Evolutionary conservation across 345 rosid species (phyloP), one percentile per base, ranked within the genome.

Genomic region (Populus deltoides): DNA sequence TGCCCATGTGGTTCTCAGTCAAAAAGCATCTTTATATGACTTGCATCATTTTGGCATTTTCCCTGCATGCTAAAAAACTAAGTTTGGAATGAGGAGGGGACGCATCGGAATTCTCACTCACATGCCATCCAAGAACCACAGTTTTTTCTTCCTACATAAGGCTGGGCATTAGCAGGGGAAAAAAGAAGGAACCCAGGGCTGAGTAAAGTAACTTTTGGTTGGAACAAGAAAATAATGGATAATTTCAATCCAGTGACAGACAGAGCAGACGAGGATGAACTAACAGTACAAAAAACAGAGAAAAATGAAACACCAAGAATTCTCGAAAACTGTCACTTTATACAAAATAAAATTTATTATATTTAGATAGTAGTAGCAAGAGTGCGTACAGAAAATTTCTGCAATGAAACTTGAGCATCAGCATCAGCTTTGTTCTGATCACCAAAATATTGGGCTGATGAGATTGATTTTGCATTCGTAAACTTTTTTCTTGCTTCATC

Each of bases 401-500:
- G 92, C 89, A 97, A 89, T 31, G 96, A 83, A 84, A 75, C 92
- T 87, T 94, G 93, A 65, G 98, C 86, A n/a, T 92, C 97, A 29
- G 78, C 2, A 66, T 90, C 94, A 5, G 91, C 78, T 73, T 81
- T 85, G 83, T 66, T 88, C 73, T 88, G 94, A 75, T 92, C 92
- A 61, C 97, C 97, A 68, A 92, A 97, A 77, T 15, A 97, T 75
- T 97, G 99, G n/a, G 98, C 88, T 13, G 99, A 97, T 66, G 99
- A 97, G 75, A 97, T 97, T 8, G 99, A 91, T 77, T 97, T 97
- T 27, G 99, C 99, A 79, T 92, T 94, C 45, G 97, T 83, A 85
- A 92, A 97, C 88, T 94, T 97, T 88, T 89, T 94, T 86, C 98
- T 89, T 55, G 99, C 99, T 84, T 97, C 98, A 86, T 97, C 98